These are phyloP conservation scores for Fusarium graminum DNA, from an alignment of 2,329 filamentous ascomycete species.

Conservation along the genomic window DNA sequence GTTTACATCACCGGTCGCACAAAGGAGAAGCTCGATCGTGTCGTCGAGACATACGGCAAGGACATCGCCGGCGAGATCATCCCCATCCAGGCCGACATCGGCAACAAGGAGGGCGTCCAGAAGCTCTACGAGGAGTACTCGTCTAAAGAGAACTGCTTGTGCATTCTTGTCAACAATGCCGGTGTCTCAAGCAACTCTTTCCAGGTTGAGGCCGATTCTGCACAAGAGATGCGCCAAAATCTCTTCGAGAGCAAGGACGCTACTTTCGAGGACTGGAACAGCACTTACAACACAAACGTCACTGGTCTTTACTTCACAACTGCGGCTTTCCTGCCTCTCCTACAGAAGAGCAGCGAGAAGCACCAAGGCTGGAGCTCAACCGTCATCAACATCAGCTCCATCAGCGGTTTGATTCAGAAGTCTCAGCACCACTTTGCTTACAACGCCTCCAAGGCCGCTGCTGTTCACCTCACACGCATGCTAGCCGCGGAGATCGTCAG, in stretches of 20 bases:
- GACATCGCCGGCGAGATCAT: constrained; percentile 68
- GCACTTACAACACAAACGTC: constrained; percentile 81
- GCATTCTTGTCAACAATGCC: constrained; percentile 77
- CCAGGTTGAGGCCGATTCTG: constrained; percentile 66
- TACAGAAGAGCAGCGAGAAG: constrained; percentile 64
- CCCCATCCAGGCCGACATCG: constrained; percentile 71
- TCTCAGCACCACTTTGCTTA: constrained; percentile 76
- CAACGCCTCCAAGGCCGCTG: constrained; percentile 73
- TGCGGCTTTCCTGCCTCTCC: constrained; percentile 71
- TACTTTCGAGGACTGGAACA: constrained; percentile 77
- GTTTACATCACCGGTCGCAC: constrained; percentile 79
- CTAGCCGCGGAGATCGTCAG: constrained; percentile 71
- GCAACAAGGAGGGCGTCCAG: constrained; percentile 70
- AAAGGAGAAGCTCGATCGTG: constrained; percentile 71
- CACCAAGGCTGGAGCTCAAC: constrained; percentile 66
- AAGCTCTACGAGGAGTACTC: constrained; percentile 69
- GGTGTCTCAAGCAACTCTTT: constrained; percentile 70
- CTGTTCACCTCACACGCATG: constrained; percentile 74
- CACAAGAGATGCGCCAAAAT: constrained; percentile 68
- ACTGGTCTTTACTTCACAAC: constrained; percentile 76
- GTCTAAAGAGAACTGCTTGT: constrained; percentile 68
- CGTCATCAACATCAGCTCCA: constrained; percentile 76
- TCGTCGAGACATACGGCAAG: constrained; percentile 69
- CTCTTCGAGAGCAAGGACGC: constrained; percentile 73
- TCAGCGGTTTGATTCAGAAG: constrained; percentile 74